Evolutionary conservation across 257 asterid species (phyloP), one percentile per base, ranked within the genome.

Genomic region (Ilex aquifolium): DNA sequence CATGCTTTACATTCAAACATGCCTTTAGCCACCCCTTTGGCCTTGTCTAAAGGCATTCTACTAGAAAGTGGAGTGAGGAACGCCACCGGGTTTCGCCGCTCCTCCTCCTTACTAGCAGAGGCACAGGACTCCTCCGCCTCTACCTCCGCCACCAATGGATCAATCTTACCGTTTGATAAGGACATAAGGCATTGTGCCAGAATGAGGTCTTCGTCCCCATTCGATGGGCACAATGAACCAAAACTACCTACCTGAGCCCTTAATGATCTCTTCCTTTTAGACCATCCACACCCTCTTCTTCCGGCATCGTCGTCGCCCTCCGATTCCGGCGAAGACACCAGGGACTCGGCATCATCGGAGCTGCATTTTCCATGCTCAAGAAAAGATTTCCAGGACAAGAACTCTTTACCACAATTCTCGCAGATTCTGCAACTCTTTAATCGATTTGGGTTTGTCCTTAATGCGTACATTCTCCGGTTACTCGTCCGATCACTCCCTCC

Each of bases 321-420:
- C 0, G 92, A 81, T 10, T 76, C 89, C 0, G 77, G 88, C 0
- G 90, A 83, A 3, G 95, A 84, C 9, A 80, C 73, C 29, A 79
- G 79, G 15, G 93, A 91, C 67, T 87, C 97, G 0, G 77, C 89
- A 29, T 88, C 96, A n/a, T 80, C 93, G 0, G 81, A 87, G 82
- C 70, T 76, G 59, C 98, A 89, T 70, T 92, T 89, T 1, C 95
- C 96, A n/a, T 92, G 97, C 72, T 87, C 99, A 50, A 92, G 93
- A 39, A 92, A 89, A 0, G 94, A 87, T 71, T 92, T 92, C 99
- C 99, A 89, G 0, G 97, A 89, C 31, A 74, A 55, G 63, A 92
- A 89, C 69, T 90, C 99, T 71, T 89, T 80, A 1, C 97, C 99
- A 51, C 99, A 89, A 76, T 89, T 80, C 79, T 92, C 92, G 62